A percentile compares a stretch with the other conserved stretches of the same genome.
Evolutionary conservation across 1,139 yeast species (phyloP).

Genomic region (Candida tropicalis): DNA sequence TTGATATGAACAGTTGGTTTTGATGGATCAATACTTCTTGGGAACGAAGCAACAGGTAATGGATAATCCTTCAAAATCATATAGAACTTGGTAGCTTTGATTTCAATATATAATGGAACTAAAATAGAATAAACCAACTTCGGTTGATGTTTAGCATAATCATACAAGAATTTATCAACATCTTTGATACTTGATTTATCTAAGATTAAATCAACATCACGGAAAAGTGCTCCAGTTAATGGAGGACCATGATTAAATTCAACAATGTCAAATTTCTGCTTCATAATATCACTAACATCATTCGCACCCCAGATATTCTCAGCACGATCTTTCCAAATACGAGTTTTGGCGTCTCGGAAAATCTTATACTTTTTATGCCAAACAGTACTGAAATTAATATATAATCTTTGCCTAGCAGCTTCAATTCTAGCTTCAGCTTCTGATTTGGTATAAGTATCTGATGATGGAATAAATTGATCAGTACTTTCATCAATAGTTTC

Average conservation of each 20-base stretch:
- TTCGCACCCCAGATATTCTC: slow-evolving; percentile 42
- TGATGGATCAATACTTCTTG: slow-evolving; percentile 28
- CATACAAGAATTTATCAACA: slow-evolving; percentile 38
- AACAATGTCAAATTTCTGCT: slow-evolving; percentile 39
- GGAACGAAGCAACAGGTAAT: slow-evolving; percentile 46
- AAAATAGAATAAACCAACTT: slow-evolving; percentile 42
- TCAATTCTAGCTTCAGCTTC: slow-evolving; percentile 34
- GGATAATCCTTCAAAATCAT: slow-evolving; percentile 43
- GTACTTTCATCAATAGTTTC: slow-evolving; percentile 4
- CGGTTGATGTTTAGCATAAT: slow-evolving; percentile 46
- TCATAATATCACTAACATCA: slow-evolving; percentile 29
- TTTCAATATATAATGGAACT: slow-evolving; percentile 34
- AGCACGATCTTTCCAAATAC: slow-evolving; percentile 30
- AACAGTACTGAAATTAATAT: slow-evolving; percentile 58
- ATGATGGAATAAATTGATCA: slow-evolving; percentile 1
- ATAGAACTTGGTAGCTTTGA: slow-evolving; percentile 35
- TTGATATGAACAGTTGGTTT: slow-evolving; percentile 33
- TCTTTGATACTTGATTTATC: slow-evolving; percentile 33
- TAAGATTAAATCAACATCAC: slow-evolving; percentile 33
- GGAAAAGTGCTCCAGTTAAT: slow-evolving; percentile 34
- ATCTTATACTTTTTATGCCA: slow-evolving; percentile 58
- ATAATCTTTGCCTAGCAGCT: slow-evolving; percentile 38
- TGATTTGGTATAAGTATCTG: slow-evolving; percentile 17
- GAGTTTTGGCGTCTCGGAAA: slow-evolving; percentile 28
- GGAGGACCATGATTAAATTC: slow-evolving; percentile 39